Conservation (phyloP, 2,329 filamentous ascomycete genomes). For the Fusarium denticulatum region DNA sequence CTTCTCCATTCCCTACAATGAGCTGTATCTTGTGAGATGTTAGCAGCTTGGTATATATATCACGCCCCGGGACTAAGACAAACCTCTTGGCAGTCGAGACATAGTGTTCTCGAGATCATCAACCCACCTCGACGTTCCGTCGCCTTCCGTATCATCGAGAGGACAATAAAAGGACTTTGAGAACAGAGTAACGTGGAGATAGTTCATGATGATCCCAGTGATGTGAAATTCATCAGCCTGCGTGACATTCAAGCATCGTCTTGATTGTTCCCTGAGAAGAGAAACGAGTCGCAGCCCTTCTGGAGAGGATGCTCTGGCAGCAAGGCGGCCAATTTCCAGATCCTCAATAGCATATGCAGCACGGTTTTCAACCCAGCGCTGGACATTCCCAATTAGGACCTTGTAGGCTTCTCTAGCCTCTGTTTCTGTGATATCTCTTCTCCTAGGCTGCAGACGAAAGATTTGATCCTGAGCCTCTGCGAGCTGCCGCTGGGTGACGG, state of each 20-base stretch:
- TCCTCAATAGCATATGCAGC: slow-evolving; percentile 47
- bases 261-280: slow-evolving; percentile 50
- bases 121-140: slow-evolving; percentile 48
- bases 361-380: slow-evolving; percentile 51
- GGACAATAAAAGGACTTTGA: slow-evolving; percentile 52
- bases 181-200: slow-evolving; percentile 49
- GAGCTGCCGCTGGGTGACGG: slow-evolving; percentile 45
- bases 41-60: background rate
- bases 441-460: slow-evolving; percentile 46
- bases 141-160: slow-evolving; percentile 46
- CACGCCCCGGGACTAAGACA: background rate
- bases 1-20: slow-evolving; percentile 52
- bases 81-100: slow-evolving; percentile 49
- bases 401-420: slow-evolving; percentile 50
- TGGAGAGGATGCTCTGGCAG: slow-evolving; percentile 35
- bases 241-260: slow-evolving; percentile 44
- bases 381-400: slow-evolving; percentile 46
- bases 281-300: slow-evolving; percentile 47
- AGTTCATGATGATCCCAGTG: slow-evolving; percentile 51
- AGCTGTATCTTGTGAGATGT: slow-evolving; percentile 42
- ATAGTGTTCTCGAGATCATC: slow-evolving; percentile 48
- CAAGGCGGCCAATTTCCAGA: slow-evolving; percentile 43
- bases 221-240: slow-evolving; percentile 51
- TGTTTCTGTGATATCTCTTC: slow-evolving; percentile 50
- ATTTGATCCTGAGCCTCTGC: slow-evolving; percentile 48